Evolutionary conservation across 768 basidiomycete species (phyloP).

Genomic region (Xanthoconium purpureum): DNA sequence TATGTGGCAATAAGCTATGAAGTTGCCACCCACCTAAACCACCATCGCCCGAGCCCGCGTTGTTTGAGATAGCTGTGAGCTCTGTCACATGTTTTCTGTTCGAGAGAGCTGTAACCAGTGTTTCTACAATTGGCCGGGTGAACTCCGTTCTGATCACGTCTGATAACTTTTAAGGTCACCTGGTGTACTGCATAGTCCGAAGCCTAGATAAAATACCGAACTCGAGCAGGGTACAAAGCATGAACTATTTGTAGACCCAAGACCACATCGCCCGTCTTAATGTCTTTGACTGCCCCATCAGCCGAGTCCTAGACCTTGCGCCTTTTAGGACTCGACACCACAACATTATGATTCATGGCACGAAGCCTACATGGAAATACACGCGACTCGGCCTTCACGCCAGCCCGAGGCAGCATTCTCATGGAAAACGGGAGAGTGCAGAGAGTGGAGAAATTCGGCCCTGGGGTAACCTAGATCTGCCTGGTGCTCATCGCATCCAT

Average conservation of each 20-base stretch:
- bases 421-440: background rate
- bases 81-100: slow-evolving; percentile 65
- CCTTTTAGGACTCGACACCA: slow-evolving; percentile 19
- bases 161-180: slow-evolving; percentile 38
- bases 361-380: slow-evolving; percentile 1
- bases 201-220: slow-evolving; percentile 47
- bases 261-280: slow-evolving; percentile 73
- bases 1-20: background rate
- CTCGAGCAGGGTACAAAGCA: background rate
- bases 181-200: slow-evolving; percentile 84
- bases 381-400: slow-evolving; percentile 5
- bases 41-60: slow-evolving; percentile 66
- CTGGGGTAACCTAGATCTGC: background rate
- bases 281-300: slow-evolving; percentile 78
- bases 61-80: slow-evolving; percentile 82
- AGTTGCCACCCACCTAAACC: slow-evolving; percentile 54
- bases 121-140: slow-evolving; percentile 46
- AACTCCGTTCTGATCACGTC: background rate
- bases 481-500: background rate
- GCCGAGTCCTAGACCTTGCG: slow-evolving; percentile 71
- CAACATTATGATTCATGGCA: slow-evolving; percentile 3
- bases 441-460: background rate
- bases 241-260: slow-evolving; percentile 41
- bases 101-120: slow-evolving; percentile 70
- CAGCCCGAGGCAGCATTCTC: slow-evolving; percentile 4